A percentile compares a stretch with the other conserved stretches of the same genome.
Conservation (phyloP, 768 basidiomycete genomes). For the Amanita rimosa region DNA sequence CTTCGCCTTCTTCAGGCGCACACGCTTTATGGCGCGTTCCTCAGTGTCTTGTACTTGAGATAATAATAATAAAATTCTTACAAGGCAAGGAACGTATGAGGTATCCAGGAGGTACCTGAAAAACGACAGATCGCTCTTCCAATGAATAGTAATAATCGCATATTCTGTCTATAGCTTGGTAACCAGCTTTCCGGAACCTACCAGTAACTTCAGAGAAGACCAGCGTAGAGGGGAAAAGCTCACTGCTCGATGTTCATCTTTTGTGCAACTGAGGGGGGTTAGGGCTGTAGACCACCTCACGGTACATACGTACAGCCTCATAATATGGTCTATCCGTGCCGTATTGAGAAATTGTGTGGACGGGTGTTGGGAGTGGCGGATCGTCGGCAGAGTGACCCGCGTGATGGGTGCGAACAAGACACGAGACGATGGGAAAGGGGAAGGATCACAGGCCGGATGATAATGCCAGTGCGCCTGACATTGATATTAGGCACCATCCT, state of each 20-base stretch:
- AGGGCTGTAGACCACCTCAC: too few relatives aligned
- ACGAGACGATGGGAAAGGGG: too few relatives aligned
- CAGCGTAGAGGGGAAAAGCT: conserved; percentile 1
- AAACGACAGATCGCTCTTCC: conserved; percentile 50
- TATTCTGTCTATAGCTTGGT: conserved; percentile 81
- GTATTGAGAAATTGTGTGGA: too few relatives aligned
- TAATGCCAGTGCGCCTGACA: too few relatives aligned
- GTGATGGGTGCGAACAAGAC: too few relatives aligned
- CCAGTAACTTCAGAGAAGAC: background rate
- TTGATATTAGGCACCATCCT: too few relatives aligned
- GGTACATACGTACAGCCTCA: too few relatives aligned
- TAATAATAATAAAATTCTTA: conserved; percentile 16
- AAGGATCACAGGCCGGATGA: too few relatives aligned
- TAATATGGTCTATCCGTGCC: too few relatives aligned
- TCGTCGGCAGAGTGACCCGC: too few relatives aligned
- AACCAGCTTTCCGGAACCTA: conserved; percentile 80
- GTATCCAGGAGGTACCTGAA: conserved; percentile 78
- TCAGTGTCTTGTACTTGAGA: background rate
- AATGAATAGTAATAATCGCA: conserved; percentile 80
- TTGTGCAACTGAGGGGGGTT: background rate
- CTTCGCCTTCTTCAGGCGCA: conserved; percentile 51
- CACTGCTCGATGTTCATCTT: conserved; percentile 40
- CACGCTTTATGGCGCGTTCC: background rate
- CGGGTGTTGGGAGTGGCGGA: too few relatives aligned
- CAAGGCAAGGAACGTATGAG: conserved; percentile 57